Base-by-base conservation (phyloP, 768 basidiomycete genomes). In the Clavulina sp. region DNA sequence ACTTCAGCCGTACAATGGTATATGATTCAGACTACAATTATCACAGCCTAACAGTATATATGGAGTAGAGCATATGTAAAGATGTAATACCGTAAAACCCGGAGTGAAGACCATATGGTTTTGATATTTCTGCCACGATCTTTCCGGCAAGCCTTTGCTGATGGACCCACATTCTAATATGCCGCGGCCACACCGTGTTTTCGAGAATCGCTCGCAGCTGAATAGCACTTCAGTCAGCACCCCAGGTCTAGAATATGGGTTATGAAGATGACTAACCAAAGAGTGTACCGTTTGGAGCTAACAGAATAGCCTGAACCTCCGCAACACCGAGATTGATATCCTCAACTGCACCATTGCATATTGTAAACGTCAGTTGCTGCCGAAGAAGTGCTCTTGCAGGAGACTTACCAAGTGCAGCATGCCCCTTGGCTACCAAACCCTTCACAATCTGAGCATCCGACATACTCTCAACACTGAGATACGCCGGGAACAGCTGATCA, bases 151-250 rank as follows among this genome's bases (percentile, higher is more conserved):
- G n/a, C n/a, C n/a, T n/a, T n/a, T n/a, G n/a, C n/a, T n/a, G n/a
- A n/a, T n/a, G n/a, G n/a, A n/a, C n/a, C n/a, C n/a, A n/a, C n/a
- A n/a, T 38, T 49, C 32, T 34, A 87, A 65, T 91, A 92, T 2
- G 84, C 91, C 44, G 84, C 78, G 3, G 91, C 84, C 38, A 89
- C 73, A n/a, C 89, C 89, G 56, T 88, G 84, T 70, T 92, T 93
- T 61, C 89, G 74, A 19, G 84, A 87, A 65, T 95, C 91, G 61
- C 84, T 87, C 5, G 85, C 82, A 55, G 86, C 89, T 84, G 57
- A 41, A 26, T 89, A 70, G 41, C 60, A 65, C n/a, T n/a, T n/a
- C n/a, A n/a, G n/a, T n/a, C n/a, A n/a, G n/a, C n/a, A n/a, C n/a
- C n/a, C n/a, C n/a, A n/a, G n/a, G n/a, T n/a, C n/a, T n/a, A n/a